Base-by-base conservation (phyloP, 78 protist genomes). In the Dictyostelium citrinum region DNA sequence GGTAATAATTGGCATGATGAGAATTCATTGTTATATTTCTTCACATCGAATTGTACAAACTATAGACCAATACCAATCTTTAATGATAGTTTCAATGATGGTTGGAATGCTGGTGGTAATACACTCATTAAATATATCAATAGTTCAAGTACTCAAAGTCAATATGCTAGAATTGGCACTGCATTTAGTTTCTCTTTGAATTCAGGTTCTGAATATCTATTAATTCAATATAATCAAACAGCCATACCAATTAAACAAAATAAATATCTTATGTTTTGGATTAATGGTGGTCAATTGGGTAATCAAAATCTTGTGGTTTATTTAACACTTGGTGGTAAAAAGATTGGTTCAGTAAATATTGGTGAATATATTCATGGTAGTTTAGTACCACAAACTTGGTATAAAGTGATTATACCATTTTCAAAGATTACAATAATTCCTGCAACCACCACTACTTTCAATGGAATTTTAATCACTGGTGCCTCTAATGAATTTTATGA, bases 181-280 rank as follows among this genome's bases (percentile, higher is more conserved):
- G 22, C 27, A 8, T 41, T 85, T 76, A 76, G 79, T 43, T n/a
- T 85, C 17, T 27, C 20, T 16, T n/a, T 29, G 16, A 39, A 74
- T 12, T 74, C 91, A 1, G 20, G 29, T 24, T 20, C 46, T 60
- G 60, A 76, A 46, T 76, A 74, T 39, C 16, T 58, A 1, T 8
- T 27, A 0, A 76, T 31, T 29, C 35, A 39, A 60, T 31, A 76
- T 14, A 33, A 33, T 33, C 14, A 16, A 29, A 70, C 27, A 5
- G 39, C 43, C 0, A 61, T 88, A 24, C 81, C 64, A 24, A 46
- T 64, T 9, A 29, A 10, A 24, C 43, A 72, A 33, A 75, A 78
- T 72, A 88, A 67, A 49, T 88, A 49, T 45, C 6, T 88, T 1
- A 74, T 77, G 20, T 88, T 88, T 72, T 88, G 93, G 93, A 78